Evolutionary conservation across 352 stramenopile genomes (phyloP).

Genomic region (Globisporangium cystogenes): DNA sequence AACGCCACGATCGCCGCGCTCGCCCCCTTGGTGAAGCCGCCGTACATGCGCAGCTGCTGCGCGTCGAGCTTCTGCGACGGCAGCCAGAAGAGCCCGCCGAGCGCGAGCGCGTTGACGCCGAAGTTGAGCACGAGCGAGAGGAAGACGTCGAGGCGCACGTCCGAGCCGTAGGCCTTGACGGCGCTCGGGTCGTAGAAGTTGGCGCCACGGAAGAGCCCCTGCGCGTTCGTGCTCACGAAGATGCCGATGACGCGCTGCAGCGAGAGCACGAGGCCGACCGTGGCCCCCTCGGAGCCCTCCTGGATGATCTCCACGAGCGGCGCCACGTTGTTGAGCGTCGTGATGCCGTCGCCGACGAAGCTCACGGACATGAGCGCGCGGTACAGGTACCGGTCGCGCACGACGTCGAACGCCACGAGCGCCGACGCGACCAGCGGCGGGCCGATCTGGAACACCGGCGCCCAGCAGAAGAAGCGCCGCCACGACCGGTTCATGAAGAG

Average conservation of each 20-base stretch:
- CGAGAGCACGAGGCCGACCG: constrained; percentile 18
- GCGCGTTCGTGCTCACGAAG: constrained; percentile 23
- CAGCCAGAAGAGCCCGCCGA: constrained; percentile 24
- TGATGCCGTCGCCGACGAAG: constrained; percentile 20
- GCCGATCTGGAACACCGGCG: constrained; percentile 21
- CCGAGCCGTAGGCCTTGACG: constrained; percentile 20
- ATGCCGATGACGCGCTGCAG: constrained; percentile 24
- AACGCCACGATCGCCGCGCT: constrained; percentile 35
- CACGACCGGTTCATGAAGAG: constrained; percentile 32
- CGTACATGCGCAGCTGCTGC: constrained; percentile 63
- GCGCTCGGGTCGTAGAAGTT: constrained; percentile 15
- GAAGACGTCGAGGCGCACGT: constrained; percentile 21
- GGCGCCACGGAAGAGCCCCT: constrained; percentile 20
- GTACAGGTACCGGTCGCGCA: constrained; percentile 17
- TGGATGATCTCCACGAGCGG: constrained; percentile 40
- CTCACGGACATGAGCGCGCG: constrained; percentile 17
- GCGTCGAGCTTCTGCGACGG: constrained; percentile 58
- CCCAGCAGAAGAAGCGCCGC: constrained; percentile 22
- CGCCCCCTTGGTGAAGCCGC: constrained; percentile 53
- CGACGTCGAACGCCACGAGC: constrained; percentile 14
- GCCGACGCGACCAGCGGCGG: constrained; percentile 19
- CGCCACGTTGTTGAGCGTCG: constrained; percentile 21
- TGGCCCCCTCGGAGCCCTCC: constrained; percentile 18
- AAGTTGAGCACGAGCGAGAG: constrained; percentile 20
- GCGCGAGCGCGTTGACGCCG: constrained; percentile 22